Evolutionary conservation across 2,329 filamentous ascomycete species (phyloP).

Genomic region (Cordyceps tenuipes): DNA sequence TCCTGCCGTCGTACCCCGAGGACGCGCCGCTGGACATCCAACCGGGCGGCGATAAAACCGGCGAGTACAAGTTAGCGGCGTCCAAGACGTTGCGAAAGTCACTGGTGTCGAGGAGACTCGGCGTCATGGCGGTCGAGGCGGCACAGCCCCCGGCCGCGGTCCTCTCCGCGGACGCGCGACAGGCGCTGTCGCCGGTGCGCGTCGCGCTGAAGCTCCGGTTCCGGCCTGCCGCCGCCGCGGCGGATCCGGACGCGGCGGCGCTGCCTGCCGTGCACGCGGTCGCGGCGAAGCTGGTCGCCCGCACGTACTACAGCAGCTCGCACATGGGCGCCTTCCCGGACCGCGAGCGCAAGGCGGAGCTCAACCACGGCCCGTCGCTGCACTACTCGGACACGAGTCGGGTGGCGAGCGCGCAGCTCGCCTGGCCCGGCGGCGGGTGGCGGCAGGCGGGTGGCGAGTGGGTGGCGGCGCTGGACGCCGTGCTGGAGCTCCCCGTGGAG

Average conservation of each 20-base stretch:
- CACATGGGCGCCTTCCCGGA: slow-evolving; percentile 7
- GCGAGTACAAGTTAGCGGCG: neutral
- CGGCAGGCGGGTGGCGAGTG: neutral
- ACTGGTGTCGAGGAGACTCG: neutral
- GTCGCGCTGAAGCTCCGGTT: neutral
- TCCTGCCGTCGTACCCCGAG: neutral
- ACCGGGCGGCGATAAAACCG: neutral
- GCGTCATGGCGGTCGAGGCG: neutral
- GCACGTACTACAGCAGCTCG: neutral
- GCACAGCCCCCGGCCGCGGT: neutral
- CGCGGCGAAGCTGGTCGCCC: slow-evolving; percentile 2
- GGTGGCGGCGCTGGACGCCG: neutral
- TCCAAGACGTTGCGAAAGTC: neutral
- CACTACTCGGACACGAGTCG: neutral
- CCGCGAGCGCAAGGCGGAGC: neutral
- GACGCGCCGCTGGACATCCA: slow-evolving; percentile 1
- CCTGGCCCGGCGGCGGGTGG: neutral
- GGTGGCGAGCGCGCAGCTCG: neutral
- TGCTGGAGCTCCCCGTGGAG: neutral
- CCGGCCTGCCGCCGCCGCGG: neutral
- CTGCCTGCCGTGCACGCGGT: neutral
- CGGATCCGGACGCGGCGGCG: neutral
- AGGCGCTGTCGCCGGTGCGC: neutral
- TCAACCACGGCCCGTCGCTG: neutral
- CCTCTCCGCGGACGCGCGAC: neutral